Evolutionary conservation across 441 rosid genomes (phyloP).

Genomic region (Syzygium syzygioides): DNA sequence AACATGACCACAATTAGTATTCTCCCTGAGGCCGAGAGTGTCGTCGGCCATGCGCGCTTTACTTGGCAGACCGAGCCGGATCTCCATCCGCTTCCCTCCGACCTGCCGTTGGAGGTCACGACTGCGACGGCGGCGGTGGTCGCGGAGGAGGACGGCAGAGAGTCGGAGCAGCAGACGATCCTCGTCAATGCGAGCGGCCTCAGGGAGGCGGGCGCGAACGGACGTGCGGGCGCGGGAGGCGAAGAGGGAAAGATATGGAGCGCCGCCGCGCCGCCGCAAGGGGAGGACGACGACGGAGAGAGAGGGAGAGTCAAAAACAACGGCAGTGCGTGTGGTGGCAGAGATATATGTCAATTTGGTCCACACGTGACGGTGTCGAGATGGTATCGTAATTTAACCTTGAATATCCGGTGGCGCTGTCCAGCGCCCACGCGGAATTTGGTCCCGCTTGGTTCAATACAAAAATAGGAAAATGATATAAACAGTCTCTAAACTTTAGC

Average conservation of each 20-base stretch:
- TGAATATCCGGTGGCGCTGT: no score
- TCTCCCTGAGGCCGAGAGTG: constrained; percentile 72
- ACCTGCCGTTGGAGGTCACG: constrained; percentile 34
- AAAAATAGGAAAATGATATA: no score
- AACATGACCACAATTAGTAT: no score
- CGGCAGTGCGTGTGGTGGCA: not conserved
- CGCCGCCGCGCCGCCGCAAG: not conserved
- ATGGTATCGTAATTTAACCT: no score
- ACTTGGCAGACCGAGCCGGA: constrained; percentile 88
- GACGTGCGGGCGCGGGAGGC: constrained; percentile 22
- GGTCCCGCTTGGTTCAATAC: no score
- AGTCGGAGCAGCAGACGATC: not conserved
- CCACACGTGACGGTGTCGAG: no score
- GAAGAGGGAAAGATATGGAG: not conserved
- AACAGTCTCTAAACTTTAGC: fast-evolving
- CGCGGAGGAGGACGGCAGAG: constrained; percentile 6
- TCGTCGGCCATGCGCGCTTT: constrained; percentile 92
- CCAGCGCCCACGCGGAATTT: no score
- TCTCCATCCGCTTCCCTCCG: constrained; percentile 44
- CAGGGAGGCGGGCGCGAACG: constrained; percentile 2
- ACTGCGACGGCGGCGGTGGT: no score
- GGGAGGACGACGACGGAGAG: not conserved
- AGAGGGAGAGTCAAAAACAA: not conserved
- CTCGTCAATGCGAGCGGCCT: not conserved
- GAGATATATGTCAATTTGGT: not conserved